Evolutionary conservation across 805 yeast genomes (phyloP).

Genomic region (Barnettozyma californica): DNA sequence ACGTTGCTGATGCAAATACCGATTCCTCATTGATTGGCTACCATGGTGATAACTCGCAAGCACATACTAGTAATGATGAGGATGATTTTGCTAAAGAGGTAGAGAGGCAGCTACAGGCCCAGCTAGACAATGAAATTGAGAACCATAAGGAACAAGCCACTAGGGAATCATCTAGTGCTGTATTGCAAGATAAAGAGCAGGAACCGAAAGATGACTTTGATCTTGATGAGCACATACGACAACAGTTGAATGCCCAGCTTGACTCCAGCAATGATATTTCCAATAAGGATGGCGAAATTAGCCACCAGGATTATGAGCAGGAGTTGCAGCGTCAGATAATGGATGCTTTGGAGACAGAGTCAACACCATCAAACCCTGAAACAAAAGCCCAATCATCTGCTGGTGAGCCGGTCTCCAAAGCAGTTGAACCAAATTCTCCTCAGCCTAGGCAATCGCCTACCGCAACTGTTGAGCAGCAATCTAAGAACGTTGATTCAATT

Average conservation of each 20-base stretch:
- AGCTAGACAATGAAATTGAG: slow-evolving; percentile 8
- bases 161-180: background rate
- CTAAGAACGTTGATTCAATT: background rate
- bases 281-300: background rate
- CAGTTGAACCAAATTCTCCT: background rate
- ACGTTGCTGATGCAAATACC: slow-evolving; percentile 5
- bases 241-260: slow-evolving; percentile 3
- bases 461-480: background rate
- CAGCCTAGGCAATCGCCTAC: background rate
- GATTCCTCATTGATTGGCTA: slow-evolving; percentile 1
- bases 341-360: slow-evolving; percentile 13
- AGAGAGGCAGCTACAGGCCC: slow-evolving; percentile 22
- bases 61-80: slow-evolving; percentile 13
- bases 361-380: background rate
- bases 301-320: slow-evolving; percentile 7
- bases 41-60: slow-evolving; percentile 5
- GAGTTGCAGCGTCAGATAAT: slow-evolving; percentile 18
- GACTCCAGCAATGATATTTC: background rate
- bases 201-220: slow-evolving; percentile 1
- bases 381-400: background rate
- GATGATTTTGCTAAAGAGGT: slow-evolving; percentile 25
- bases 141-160: background rate
- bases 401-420: background rate
- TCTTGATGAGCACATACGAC: slow-evolving; percentile 9
- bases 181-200: background rate